These are phyloP conservation scores for Salvia splendens DNA, from an alignment of 257 asterid genomes.

Conservation along the genomic window DNA sequence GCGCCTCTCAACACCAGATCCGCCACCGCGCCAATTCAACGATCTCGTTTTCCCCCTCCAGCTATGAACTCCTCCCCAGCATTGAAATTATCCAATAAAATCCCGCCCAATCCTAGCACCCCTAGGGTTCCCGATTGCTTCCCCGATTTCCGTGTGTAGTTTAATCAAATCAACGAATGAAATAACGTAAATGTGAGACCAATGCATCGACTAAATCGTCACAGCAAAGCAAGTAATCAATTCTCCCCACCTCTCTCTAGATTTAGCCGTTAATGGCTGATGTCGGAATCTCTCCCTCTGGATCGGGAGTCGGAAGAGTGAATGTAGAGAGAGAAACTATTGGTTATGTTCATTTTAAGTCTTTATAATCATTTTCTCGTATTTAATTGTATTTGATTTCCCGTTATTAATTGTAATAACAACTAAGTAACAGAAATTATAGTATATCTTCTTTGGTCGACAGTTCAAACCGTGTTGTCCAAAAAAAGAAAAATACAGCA, in stretches of 20 bases:
- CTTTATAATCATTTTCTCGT: not conserved
- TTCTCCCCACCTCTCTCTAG: constrained; percentile 19
- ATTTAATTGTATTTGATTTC: not conserved
- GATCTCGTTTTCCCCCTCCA: constrained; percentile 38
- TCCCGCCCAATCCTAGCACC: constrained; percentile 37
- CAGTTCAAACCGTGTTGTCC: too few relatives aligned
- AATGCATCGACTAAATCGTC: constrained; percentile 36
- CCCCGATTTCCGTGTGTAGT: constrained; percentile 24
- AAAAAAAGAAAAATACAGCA: too few relatives aligned
- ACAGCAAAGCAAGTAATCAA: constrained; percentile 32
- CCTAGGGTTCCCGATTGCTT: constrained; percentile 42
- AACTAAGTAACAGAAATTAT: too few relatives aligned
- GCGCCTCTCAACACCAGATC: constrained; percentile 54
- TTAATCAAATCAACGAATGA: constrained; percentile 32
- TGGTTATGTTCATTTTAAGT: constrained; percentile 6
- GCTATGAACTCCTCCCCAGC: constrained; percentile 37
- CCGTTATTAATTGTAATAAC: not conserved
- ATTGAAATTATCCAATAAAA: constrained; percentile 27
- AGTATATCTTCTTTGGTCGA: too few relatives aligned
- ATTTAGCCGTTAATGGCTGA: constrained; percentile 37
- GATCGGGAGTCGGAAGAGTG: constrained; percentile 45
- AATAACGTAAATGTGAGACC: constrained; percentile 25
- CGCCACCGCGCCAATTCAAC: constrained; percentile 45
- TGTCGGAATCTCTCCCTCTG: constrained; percentile 37
- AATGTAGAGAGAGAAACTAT: constrained; percentile 45